Conservation (phyloP, 2,329 filamentous ascomycete species). For the Clonostachys rhizophaga region DNA sequence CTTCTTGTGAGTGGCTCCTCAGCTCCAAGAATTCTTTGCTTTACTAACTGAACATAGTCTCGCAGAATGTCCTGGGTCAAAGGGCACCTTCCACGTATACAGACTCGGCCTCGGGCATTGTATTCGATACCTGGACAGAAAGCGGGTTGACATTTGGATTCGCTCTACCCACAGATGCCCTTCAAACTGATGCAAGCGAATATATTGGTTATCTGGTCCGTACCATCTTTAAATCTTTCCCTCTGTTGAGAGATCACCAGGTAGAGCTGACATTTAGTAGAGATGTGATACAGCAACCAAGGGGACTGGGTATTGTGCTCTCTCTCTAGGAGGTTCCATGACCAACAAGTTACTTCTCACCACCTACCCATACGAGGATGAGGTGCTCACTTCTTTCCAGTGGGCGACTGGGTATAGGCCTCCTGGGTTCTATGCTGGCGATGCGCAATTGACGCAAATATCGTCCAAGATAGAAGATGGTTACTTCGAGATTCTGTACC, state of each 20-base stretch:
- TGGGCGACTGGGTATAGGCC: constrained; percentile 53
- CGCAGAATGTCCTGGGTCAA: neutral
- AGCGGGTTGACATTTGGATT: constrained; percentile 46
- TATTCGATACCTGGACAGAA: constrained; percentile 45
- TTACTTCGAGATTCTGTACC: constrained; percentile 59
- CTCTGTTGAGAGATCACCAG: too few species aligned
- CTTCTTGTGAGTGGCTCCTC: constrained; percentile 1
- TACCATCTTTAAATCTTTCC: neutral
- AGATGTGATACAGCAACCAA: too few species aligned
- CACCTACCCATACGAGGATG: constrained; percentile 47
- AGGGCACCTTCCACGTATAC: constrained; percentile 20
- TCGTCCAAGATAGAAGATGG: constrained; percentile 52
- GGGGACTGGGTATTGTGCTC: constrained; percentile 51
- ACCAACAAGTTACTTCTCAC: constrained; percentile 51
- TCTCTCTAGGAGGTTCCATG: constrained; percentile 54
- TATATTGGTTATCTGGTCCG: constrained; percentile 56
- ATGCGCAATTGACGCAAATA: constrained; percentile 57
- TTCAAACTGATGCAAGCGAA: constrained; percentile 42
- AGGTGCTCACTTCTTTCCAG: constrained; percentile 53
- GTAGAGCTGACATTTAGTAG: too few species aligned
- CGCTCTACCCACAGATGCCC: constrained; percentile 43
- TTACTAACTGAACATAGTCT: neutral
- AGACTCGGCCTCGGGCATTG: constrained; percentile 44
- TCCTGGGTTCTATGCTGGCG: constrained; percentile 55
- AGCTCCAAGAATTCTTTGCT: neutral